These are phyloP conservation scores for Picea sitchensis DNA, from an alignment of 75 land plant genomes.

Conservation along the genomic window DNA sequence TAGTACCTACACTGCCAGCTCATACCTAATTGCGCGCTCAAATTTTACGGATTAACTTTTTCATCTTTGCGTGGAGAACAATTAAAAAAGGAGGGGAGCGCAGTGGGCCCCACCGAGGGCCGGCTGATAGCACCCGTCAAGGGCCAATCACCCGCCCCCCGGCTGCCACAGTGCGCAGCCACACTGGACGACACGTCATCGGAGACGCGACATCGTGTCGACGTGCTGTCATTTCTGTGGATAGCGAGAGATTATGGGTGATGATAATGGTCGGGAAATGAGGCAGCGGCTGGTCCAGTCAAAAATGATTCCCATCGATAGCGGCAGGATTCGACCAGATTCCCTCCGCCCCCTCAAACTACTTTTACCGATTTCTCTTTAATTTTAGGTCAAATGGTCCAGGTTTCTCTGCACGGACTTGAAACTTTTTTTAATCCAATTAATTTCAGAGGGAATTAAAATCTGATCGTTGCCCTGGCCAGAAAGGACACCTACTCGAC, in stretches of 20 bases:
- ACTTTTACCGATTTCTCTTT: not conserved
- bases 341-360: not conserved
- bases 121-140: not conserved
- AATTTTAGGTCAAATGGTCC: not conserved
- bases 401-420: not conserved
- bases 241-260: not conserved
- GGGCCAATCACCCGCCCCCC: not conserved
- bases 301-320: not conserved
- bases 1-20: slow-evolving; percentile 8
- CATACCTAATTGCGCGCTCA: slow-evolving; percentile 11
- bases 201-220: not conserved
- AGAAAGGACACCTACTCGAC: no score
- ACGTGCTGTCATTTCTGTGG: slow-evolving; percentile 4
- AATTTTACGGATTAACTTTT: slow-evolving; percentile 7
- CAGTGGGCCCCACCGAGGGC: not conserved
- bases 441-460: no score
- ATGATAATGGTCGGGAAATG: slow-evolving; percentile 9
- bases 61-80: no score
- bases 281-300: slow-evolving; percentile 4
- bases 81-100: not conserved
- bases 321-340: slow-evolving; percentile 6
- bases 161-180: not conserved
- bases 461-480: no score
- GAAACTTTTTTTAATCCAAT: not conserved
- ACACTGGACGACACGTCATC: slow-evolving; percentile 1